These are phyloP conservation scores for Tricholoma saponaceum DNA, from an alignment of 768 basidiomycete species.

Conservation along the genomic window DNA sequence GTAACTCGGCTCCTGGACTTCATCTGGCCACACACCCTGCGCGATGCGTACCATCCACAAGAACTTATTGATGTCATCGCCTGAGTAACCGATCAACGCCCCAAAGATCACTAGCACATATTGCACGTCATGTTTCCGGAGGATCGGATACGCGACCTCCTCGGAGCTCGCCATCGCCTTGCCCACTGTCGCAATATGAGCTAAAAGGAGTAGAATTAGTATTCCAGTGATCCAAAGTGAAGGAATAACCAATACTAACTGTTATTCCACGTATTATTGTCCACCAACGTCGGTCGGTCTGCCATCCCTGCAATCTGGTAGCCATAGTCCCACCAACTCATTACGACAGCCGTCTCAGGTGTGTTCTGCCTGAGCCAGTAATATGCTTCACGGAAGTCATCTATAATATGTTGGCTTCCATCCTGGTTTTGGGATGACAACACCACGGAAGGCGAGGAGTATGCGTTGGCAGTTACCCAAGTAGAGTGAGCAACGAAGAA, in stretches of 20 bases:
- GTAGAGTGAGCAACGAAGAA: constrained; percentile 97
- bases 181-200: constrained; percentile 97
- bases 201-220: constrained; percentile 32
- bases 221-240: not conserved
- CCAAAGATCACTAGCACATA: constrained; percentile 98
- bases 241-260: constrained; percentile 50
- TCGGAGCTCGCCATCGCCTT: constrained; percentile 96
- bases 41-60: constrained; percentile 97
- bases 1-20: constrained; percentile 92
- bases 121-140: constrained; percentile 95
- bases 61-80: constrained; percentile 99
- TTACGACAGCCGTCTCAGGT: constrained; percentile 84
- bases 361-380: constrained; percentile 99
- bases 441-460: constrained; percentile 97
- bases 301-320: constrained; percentile 99
- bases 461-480: constrained; percentile 91
- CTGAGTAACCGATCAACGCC: constrained; percentile 93
- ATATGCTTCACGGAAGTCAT: constrained; percentile 99
- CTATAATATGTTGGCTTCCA: constrained; percentile 91
- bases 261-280: constrained; percentile 99
- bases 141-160: constrained; percentile 94
- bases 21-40: constrained; percentile 97
- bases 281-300: constrained; percentile 91
- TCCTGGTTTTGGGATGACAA: constrained; percentile 75
- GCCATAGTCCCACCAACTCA: constrained; percentile 99